phyloP scores from a whole-genome alignment of 768 basidiomycete genomes.

The Lactarius sp. region DNA sequence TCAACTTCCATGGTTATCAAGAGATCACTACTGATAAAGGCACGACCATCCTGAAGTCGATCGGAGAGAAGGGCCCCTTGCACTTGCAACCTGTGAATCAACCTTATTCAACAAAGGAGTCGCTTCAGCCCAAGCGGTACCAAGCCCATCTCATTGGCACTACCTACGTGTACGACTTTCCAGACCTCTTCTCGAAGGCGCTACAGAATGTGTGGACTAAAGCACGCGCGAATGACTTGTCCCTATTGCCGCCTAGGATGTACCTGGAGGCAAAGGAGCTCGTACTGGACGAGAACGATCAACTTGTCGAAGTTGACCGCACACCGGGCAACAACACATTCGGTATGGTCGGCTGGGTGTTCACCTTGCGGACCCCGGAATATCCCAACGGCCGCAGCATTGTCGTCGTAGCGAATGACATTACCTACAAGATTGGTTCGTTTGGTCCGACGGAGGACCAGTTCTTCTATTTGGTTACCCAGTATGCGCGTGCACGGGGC shows the following conservation, averaged over 20 bases:
- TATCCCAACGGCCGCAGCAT: conserved; percentile 82
- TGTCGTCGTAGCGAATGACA: conserved; percentile 95
- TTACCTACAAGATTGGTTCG: conserved; percentile 97
- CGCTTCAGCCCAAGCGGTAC: conserved; percentile 96
- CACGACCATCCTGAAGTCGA: conserved; percentile 92
- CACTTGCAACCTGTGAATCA: conserved; percentile 94
- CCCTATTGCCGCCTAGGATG: conserved; percentile 67
- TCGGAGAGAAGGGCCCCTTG: conserved; percentile 94
- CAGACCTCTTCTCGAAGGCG: conserved; percentile 96
- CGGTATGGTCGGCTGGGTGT: conserved; percentile 99
- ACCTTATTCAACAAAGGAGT: conserved; percentile 95
- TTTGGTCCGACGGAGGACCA: conserved; percentile 95
- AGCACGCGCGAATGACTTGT: conserved; percentile 57
- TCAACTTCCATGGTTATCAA: conserved; percentile 97
- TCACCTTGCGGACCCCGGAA: conserved; percentile 88
- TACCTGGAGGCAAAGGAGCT: conserved; percentile 85
- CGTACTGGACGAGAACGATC: conserved; percentile 89
- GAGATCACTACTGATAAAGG: conserved; percentile 97
- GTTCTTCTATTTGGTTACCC: conserved; percentile 92
- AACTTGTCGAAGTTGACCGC: conserved; percentile 84
- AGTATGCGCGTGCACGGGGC: conserved; percentile 85
- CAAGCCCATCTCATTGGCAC: conserved; percentile 98
- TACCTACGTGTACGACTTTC: conserved; percentile 99
- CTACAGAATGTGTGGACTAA: conserved; percentile 89
- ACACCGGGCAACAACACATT: conserved; percentile 91